Percentiles rank a stretch among this genome's conserved stretches.
phyloP scores from a whole-genome alignment of 2,329 filamentous ascomycete genomes.

The Stemphylium lycopersici region DNA sequence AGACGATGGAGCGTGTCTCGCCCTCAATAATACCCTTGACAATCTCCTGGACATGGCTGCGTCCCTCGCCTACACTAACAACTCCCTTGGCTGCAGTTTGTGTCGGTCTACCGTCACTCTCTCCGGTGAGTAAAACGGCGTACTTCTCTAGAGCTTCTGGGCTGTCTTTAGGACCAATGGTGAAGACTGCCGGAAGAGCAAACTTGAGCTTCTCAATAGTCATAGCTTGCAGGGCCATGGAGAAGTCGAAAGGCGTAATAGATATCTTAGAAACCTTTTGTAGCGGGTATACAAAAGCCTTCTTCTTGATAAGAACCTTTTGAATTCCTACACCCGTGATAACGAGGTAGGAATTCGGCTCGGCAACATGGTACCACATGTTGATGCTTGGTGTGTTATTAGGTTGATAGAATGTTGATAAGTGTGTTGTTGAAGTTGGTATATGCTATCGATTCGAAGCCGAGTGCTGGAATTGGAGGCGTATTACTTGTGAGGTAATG shows the following conservation, averaged over 20 bases:
- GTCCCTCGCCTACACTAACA: slow-evolving; percentile 53
- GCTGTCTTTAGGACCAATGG: slow-evolving; percentile 79
- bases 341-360: slow-evolving; percentile 84
- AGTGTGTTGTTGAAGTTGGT: neutral
- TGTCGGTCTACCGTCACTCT: slow-evolving; percentile 56
- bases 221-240: slow-evolving; percentile 84
- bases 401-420: neutral
- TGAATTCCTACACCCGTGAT: slow-evolving; percentile 80
- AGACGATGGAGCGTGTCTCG: slow-evolving; percentile 82
- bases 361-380: slow-evolving; percentile 69
- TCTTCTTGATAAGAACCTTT: slow-evolving; percentile 78
- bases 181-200: slow-evolving; percentile 81
- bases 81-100: slow-evolving; percentile 40
- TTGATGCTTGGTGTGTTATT: neutral
- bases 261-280: slow-evolving; percentile 54
- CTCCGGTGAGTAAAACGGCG: slow-evolving; percentile 75
- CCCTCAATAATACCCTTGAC: slow-evolving; percentile 91
- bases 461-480: neutral
- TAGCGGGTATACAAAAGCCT: slow-evolving; percentile 53
- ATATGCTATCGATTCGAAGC: neutral
- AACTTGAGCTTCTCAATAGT: slow-evolving; percentile 88
- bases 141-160: slow-evolving; percentile 77
- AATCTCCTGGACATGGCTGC: slow-evolving; percentile 79
- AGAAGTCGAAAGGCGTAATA: slow-evolving; percentile 80
- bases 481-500: neutral